Evolutionary conservation across 176 grass and related monocot species (phyloP), one percentile per base, ranked within the genome.

Genomic region (Paspalum notatum): DNA sequence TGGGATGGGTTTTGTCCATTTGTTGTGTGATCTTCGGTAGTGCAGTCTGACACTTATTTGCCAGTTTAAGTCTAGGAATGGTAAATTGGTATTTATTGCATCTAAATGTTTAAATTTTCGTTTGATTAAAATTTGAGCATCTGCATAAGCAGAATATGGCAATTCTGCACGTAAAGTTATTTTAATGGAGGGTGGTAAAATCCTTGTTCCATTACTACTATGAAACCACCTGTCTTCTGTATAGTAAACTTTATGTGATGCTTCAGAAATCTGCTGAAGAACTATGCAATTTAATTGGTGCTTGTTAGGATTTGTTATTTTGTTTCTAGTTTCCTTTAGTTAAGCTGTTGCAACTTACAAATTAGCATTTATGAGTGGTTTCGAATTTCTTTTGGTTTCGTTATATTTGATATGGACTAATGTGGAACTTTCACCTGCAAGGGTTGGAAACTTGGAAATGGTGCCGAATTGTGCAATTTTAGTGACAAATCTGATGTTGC

Each of bases 301-400:
- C 18, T 66, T 21, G 1, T 52, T 7, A 51, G 15, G 22, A 25
- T n/a, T 71, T 71, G 11, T 8, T 55, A 16, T 11, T 14, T 55
- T 67, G 72, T 73, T 57, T 57, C 8, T 83, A 14, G 22, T 17
- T 68, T 24, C 17, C 22, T 37, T 10, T 4, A 75, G 2, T 74
- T 57, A 48, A 43, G 3, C 41, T 27, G 49, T 37, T 63, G 21
- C 5, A 32, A 3, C 17, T 24, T 60, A 52, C 5, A 32, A 3
- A 21, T 24, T 60, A 52, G 55, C 53, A 42, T 78, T 49, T 71
- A 13, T 51, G 8, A 78, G 14, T 62, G 22, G 22, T 79, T 84
- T 82, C 6, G 0, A 67, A 47, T 66, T 27, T 66, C 0, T 56
- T 10, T 66, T 69, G 21, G 50, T 21, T 62, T 64, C 37, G 13